Evolutionary conservation across 2,329 filamentous ascomycete species (phyloP).

Genomic region (Rasamsonia emersonii): DNA sequence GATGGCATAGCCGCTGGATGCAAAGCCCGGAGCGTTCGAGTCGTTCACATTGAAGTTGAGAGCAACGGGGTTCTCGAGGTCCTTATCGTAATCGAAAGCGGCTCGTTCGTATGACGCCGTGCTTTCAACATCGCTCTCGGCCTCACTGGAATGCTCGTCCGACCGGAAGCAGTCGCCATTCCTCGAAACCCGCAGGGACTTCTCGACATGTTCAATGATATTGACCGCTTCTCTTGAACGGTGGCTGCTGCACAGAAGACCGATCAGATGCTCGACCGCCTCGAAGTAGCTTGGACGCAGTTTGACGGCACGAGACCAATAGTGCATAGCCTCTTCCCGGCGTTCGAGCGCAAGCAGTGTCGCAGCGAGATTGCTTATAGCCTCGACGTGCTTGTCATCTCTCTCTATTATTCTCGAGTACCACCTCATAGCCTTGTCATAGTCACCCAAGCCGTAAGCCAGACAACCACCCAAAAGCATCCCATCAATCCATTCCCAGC

Average conservation of each 20-base stretch:
- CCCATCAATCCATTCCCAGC: slow-evolving; percentile 86
- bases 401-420: slow-evolving; percentile 48
- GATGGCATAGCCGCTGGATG: slow-evolving; percentile 75
- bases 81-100: slow-evolving; percentile 49
- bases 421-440: slow-evolving; percentile 55
- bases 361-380: slow-evolving; percentile 85
- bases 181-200: slow-evolving; percentile 51
- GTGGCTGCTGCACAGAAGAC: slow-evolving; percentile 72
- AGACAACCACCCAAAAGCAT: slow-evolving; percentile 87
- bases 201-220: slow-evolving; percentile 79
- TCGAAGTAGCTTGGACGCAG: slow-evolving; percentile 83
- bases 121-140: slow-evolving; percentile 49
- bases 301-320: slow-evolving; percentile 80
- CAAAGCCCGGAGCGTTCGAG: slow-evolving; percentile 47
- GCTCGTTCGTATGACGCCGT: slow-evolving; percentile 48
- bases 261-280: slow-evolving; percentile 88
- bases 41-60: slow-evolving; percentile 20
- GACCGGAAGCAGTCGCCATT: slow-evolving; percentile 40
- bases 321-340: slow-evolving; percentile 71
- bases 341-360: slow-evolving; percentile 76
- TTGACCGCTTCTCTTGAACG: slow-evolving; percentile 76
- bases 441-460: slow-evolving; percentile 80
- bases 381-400: slow-evolving; percentile 73
- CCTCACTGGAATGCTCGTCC: slow-evolving; percentile 50
- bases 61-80: slow-evolving; percentile 21